Evolutionary conservation across 495 filamentous ascomycete genomes (phyloP).

Genomic region (Aspergillus nidulans): DNA sequence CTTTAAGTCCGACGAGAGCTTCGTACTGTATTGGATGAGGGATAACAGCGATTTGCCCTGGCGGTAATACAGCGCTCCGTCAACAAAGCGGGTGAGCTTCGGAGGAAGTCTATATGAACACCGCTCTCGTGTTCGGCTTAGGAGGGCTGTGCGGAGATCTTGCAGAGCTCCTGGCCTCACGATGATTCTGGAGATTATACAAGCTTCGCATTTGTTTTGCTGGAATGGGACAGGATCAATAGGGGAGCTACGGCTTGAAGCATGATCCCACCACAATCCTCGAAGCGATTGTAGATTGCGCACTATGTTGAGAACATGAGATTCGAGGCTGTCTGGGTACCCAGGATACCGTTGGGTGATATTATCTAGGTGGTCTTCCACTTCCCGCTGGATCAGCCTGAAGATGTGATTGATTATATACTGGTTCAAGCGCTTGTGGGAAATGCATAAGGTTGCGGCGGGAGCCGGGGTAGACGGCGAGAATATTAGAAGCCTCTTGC

Average conservation of each 20-base stretch:
- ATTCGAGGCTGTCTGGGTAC: slow-evolving; percentile 9
- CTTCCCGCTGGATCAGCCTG: slow-evolving; percentile 23
- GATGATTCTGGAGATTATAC: slow-evolving; percentile 37
- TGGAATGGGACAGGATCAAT: slow-evolving; percentile 17
- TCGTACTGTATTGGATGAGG: slow-evolving; percentile 3
- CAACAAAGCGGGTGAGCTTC: slow-evolving; percentile 25
- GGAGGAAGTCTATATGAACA: slow-evolving; percentile 17
- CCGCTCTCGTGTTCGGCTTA: slow-evolving; percentile 28
- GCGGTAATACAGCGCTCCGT: slow-evolving; percentile 14
- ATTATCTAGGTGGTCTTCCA: slow-evolving; percentile 24
- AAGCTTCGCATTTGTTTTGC: slow-evolving; percentile 34
- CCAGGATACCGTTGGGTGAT: slow-evolving; percentile 20
- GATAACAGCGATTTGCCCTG: slow-evolving; percentile 10
- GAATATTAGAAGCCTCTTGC: slow-evolving; percentile 6
- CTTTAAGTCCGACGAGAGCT: slow-evolving; percentile 23
- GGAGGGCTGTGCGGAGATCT: slow-evolving; percentile 27
- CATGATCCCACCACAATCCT: slow-evolving; percentile 30
- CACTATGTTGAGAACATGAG: slow-evolving; percentile 13
- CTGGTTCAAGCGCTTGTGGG: slow-evolving; percentile 23
- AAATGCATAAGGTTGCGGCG: slow-evolving; percentile 16
- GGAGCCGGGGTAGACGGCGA: slow-evolving; percentile 14
- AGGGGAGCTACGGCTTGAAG: background rate
- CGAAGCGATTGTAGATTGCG: slow-evolving; percentile 17
- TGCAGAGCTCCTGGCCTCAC: slow-evolving; percentile 15
- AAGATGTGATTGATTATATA: slow-evolving; percentile 20